phyloP scores from a whole-genome alignment of 2,329 filamentous ascomycete genomes.

The Boeremia lycopersici region DNA sequence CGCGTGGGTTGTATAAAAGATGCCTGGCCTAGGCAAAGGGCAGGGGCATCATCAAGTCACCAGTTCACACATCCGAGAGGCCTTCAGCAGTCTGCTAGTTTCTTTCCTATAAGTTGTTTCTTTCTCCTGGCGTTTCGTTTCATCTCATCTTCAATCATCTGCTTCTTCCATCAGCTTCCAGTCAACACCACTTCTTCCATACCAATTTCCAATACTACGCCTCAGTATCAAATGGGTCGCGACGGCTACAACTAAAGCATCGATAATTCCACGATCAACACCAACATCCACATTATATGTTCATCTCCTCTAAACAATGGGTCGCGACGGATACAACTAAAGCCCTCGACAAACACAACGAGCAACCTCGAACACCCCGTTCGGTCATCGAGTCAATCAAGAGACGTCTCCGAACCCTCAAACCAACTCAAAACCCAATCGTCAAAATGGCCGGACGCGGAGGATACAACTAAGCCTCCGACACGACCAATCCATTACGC shows the following conservation, averaged over 20 bases:
- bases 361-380: conserved; percentile 1
- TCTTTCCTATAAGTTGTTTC: conserved; percentile 11
- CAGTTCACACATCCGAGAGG: conserved; percentile 9
- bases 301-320: conserved; percentile 37
- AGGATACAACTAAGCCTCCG: conserved; percentile 39
- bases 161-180: background rate
- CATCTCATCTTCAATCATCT: conserved; percentile 6
- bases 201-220: background rate
- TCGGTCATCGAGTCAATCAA: conserved; percentile 18
- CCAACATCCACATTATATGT: conserved; percentile 6
- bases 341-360: conserved; percentile 12
- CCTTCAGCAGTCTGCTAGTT: conserved; percentile 5
- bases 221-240: conserved; percentile 34
- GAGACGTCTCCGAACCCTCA: conserved; percentile 18
- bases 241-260: conserved; percentile 35
- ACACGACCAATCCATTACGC: background rate
- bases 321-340: conserved; percentile 51
- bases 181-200: background rate
- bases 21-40: conserved; percentile 18
- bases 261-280: background rate
- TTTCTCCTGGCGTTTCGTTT: background rate
- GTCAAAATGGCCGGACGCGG: conserved; percentile 40
- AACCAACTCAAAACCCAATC: conserved; percentile 12
- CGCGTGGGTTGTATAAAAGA: conserved; percentile 14
- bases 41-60: conserved; percentile 11